These are phyloP conservation scores for Gossypium turneri DNA, from an alignment of 345 rosid genomes.

Conservation along the genomic window DNA sequence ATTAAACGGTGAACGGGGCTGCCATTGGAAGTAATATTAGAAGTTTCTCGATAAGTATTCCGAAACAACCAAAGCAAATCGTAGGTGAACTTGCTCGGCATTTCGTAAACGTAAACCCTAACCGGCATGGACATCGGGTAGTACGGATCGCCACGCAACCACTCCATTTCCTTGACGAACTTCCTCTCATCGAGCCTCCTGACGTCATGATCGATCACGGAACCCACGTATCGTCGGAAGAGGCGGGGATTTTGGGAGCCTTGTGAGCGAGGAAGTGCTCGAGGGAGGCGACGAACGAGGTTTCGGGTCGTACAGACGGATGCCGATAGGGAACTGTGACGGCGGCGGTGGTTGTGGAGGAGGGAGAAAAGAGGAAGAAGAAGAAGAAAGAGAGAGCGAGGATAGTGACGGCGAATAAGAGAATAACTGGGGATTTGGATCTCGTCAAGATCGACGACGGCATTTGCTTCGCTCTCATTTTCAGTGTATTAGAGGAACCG, in stretches of 20 bases:
- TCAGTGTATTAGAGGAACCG: too few species aligned
- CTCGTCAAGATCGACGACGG: neutral
- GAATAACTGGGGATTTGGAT: neutral
- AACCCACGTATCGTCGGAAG: constrained; percentile 41
- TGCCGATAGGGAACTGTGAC: neutral
- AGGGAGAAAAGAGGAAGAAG: constrained; percentile 1
- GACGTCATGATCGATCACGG: constrained; percentile 29
- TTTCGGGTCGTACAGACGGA: constrained; percentile 29
- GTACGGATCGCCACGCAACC: constrained; percentile 34
- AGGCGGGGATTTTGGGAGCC: constrained; percentile 10
- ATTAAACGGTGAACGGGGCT: constrained; percentile 95
- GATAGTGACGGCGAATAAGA: neutral
- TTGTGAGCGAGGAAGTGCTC: constrained; percentile 46
- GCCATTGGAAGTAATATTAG: constrained; percentile 89
- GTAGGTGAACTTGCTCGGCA: constrained; percentile 82
- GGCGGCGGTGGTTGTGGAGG: neutral
- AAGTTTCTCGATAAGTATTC: constrained; percentile 62
- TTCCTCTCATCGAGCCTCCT: constrained; percentile 40
- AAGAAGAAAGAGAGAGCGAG: neutral
- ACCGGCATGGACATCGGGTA: constrained; percentile 54
- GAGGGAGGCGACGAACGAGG: constrained; percentile 75
- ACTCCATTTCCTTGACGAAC: constrained; percentile 40
- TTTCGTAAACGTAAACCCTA: constrained; percentile 80
- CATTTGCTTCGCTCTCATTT: neutral
- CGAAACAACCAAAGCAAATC: constrained; percentile 75